Conservation (phyloP, 129 eudicot species). For the Ambrosia artemisiifolia region DNA sequence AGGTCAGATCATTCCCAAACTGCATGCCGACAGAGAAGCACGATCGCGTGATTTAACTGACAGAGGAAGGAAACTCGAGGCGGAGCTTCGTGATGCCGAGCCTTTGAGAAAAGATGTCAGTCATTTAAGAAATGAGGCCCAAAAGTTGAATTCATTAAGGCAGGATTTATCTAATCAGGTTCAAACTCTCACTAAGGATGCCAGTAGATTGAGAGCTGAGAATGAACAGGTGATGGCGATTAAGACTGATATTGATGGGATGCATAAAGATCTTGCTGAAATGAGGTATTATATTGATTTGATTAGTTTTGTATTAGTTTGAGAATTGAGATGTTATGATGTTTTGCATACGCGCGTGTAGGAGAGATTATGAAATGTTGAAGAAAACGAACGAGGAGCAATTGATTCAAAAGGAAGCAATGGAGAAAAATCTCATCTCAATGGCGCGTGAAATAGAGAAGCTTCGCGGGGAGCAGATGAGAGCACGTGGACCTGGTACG, state of each 20-base stretch:
- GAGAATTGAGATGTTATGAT: background rate
- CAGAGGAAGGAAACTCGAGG: conserved; percentile 76
- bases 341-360: conserved; percentile 15
- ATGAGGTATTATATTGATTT: conserved; percentile 47
- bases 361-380: conserved; percentile 70
- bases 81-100: conserved; percentile 66
- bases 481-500: conserved; percentile 56
- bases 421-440: conserved; percentile 82
- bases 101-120: conserved; percentile 63
- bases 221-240: conserved; percentile 56
- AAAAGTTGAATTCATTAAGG: conserved; percentile 46
- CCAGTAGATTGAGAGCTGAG: conserved; percentile 50
- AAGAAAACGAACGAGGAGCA: conserved; percentile 84
- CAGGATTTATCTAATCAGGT: conserved; percentile 64
- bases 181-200: conserved; percentile 58
- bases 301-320: background rate
- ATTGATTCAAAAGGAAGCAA: conserved; percentile 58
- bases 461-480: conserved; percentile 76
- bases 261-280: conserved; percentile 69
- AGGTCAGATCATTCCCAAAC: conserved; percentile 67
- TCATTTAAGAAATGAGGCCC: conserved; percentile 65
- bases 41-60: conserved; percentile 57
- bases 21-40: conserved; percentile 66
- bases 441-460: conserved; percentile 91
- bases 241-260: conserved; percentile 64